phyloP scores from a whole-genome alignment of 106 monocot genomes.

The Dactylorhiza incarnata region DNA sequence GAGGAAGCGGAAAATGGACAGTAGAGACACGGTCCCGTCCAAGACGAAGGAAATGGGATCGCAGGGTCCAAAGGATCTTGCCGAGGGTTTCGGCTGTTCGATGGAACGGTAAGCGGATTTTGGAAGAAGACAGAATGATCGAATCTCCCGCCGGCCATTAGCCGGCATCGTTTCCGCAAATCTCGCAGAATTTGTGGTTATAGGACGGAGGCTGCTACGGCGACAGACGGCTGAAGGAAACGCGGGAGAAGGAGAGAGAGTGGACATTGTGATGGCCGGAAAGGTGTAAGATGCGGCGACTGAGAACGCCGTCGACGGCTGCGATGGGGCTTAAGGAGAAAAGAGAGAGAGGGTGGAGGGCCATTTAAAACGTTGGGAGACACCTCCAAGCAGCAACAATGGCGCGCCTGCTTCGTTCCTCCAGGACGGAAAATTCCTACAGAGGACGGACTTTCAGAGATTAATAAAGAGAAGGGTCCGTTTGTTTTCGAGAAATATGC shows the following conservation, averaged over 20 bases:
- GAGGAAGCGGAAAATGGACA: not conserved
- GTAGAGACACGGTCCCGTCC: not conserved
- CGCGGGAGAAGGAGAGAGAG: not conserved
- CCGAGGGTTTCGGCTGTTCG: not conserved
- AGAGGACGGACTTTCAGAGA: not conserved
- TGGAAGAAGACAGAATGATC: too few relatives aligned
- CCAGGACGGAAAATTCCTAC: not conserved
- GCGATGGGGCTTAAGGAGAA: not conserved
- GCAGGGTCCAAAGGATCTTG: not conserved
- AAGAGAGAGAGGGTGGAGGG: not conserved
- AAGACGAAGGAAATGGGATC: conserved; percentile 8
- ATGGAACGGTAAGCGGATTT: not conserved
- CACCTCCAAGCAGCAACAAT: not conserved
- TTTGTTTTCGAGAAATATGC: too few relatives aligned
- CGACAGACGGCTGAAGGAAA: not conserved
- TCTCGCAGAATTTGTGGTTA: not conserved
- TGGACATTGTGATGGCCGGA: not conserved
- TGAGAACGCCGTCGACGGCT: not conserved
- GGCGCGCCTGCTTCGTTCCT: not conserved
- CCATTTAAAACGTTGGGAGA: not conserved
- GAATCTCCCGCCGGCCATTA: not conserved
- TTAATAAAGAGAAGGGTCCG: too few relatives aligned
- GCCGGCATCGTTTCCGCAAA: not conserved
- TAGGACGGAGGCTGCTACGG: not conserved
- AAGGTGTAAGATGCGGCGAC: not conserved